Evolutionary conservation across 208 protist species (phyloP), one percentile per base, ranked within the genome.

Genomic region (Trypanosoma vivax): DNA sequence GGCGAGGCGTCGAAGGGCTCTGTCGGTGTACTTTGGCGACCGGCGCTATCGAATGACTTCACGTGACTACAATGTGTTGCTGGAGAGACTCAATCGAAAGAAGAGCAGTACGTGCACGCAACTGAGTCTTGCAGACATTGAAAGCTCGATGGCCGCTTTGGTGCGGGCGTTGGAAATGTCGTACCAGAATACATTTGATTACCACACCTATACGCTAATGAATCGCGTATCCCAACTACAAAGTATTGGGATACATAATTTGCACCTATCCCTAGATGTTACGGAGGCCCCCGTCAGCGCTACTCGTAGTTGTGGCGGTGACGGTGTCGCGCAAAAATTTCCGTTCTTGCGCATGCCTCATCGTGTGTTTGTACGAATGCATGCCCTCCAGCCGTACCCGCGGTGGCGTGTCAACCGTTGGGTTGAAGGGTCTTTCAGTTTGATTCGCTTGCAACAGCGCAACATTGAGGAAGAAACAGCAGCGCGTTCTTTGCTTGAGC

Each of bases 121-220:
- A 5, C 5, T 16, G 16, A 51, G 48, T 16, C 5, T 19, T n/a
- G 39, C 35, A 16, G 61, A 61, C 10, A 1, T 61, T 5, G 18
- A 51, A 2, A 39, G 35, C 2, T 21, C 31, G n/a, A 50, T 61
- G 43, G 7, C 28, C 2, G 52, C 61, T 13, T 2, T 68, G 31
- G 50, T 56, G 27, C 31, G 28, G 16, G 61, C 61, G 5, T 50
- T 29, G 11, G 50, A 60, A 16, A 25, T 60, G 18, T 40, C 59
- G 5, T 43, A 65, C 21, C 49, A 65, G 24, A 48, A 43, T 19
- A 3, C 39, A 33, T 65, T 57, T 33, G 59, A 65, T 45, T 65
- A 65, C 42, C 46, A 48, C 47, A 34, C 58, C 7, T 65, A 59
- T 27, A 57, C 50, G 3, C 25, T 65, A 14, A 65, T 65, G 59